Evolutionary conservation across 805 yeast genomes (phyloP), one percentile per base, ranked within the genome.

Genomic region (Kodamaea neixiangensis): DNA sequence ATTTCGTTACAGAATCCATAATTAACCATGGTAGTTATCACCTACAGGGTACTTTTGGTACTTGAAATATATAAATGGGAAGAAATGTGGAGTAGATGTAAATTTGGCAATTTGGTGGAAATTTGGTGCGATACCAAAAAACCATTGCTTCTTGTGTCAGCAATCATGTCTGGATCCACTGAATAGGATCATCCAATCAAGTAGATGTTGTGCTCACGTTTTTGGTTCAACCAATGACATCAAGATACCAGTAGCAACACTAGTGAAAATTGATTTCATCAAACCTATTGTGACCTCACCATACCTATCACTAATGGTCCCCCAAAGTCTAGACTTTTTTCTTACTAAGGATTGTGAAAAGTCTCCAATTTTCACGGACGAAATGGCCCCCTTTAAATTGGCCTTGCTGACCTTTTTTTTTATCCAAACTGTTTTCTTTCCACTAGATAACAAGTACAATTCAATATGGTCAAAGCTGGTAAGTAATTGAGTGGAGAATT

Each of bases 381-480:
- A 19, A 19, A 25, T 5, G 33, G 17, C 18, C 41, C 48, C 38
- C 38, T 43, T 43, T 37, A 37, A 37, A 37, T 17, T 34, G 21
- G 13, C 41, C 21, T 43, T 19, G n/a, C 19, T 37, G 41, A 17
- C 19, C 41, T 29, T 45, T 33, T 35, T 35, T 35, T 29, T 15
- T 14, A 45, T 14, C 38, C 20, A 4, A 37, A 37, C 41, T 37
- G 41, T 34, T 42, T 41, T 47, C 46, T 21, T 22, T 38, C 21
- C 44, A 46, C 19, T 15, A 18, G 6, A 11, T 15, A 31, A 17
- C 34, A 29, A 22, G 19, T 10, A 34, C 3, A 42, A 49, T 46
- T 55, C 54, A 76, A 63, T 67, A 81, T 81, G 85, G 85, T 81
- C 58, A 81, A 81, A 72, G 86, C 86, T 66, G 84, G 85, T 81